A percentile compares a stretch with the other conserved stretches of the same genome.
These are phyloP conservation scores for Artemisia annua DNA, from an alignment of 129 eudicot species.

Conservation along the genomic window DNA sequence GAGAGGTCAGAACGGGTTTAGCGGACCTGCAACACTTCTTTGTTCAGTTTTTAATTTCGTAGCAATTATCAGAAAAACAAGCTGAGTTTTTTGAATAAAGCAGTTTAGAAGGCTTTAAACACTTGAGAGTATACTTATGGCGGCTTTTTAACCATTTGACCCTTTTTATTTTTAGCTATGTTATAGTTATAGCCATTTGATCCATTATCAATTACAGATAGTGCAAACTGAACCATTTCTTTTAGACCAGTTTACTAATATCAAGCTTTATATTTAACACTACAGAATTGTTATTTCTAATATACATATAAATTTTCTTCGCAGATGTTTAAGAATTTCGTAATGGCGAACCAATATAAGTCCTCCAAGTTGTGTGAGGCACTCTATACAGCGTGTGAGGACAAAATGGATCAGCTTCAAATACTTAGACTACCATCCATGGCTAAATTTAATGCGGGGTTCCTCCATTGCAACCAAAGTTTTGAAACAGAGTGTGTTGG, in stretches of 20 bases:
- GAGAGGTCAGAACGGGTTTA: neutral
- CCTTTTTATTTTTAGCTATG: too few relatives aligned
- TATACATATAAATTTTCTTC: slow-evolving; percentile 19
- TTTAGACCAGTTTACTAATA: neutral
- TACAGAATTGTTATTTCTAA: neutral
- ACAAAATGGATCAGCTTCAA: slow-evolving; percentile 96
- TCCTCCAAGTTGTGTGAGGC: slow-evolving; percentile 88
- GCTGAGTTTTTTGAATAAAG: too few relatives aligned
- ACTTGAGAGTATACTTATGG: too few relatives aligned
- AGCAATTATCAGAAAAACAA: neutral
- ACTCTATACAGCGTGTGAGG: slow-evolving; percentile 79
- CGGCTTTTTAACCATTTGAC: too few relatives aligned
- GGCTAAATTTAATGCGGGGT: slow-evolving; percentile 96
- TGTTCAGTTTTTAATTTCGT: too few relatives aligned
- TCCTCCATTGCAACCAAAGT: slow-evolving; percentile 84
- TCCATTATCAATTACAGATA: neutral
- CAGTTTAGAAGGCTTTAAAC: too few relatives aligned
- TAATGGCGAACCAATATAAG: slow-evolving; percentile 73
- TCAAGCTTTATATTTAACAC: slow-evolving; percentile 1
- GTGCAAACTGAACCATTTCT: neutral
- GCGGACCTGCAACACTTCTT: too few relatives aligned
- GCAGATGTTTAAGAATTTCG: slow-evolving; percentile 71
- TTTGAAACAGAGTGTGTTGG: slow-evolving; percentile 84
- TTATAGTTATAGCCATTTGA: too few relatives aligned
- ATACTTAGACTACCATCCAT: slow-evolving; percentile 92